Conservation (phyloP, 768 basidiomycete genomes). For the Paxillus involutus region DNA sequence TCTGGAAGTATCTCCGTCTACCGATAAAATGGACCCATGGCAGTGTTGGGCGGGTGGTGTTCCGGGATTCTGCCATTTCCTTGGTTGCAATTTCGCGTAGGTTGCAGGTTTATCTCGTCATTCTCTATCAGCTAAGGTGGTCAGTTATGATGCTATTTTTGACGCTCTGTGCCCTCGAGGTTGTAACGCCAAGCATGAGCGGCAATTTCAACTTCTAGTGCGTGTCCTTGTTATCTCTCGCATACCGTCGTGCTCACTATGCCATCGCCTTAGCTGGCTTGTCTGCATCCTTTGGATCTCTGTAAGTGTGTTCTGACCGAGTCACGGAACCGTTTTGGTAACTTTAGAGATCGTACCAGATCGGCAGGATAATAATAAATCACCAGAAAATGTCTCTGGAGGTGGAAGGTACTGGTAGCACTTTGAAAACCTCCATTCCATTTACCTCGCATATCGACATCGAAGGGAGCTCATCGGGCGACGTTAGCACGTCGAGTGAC, state of each 20-base stretch:
- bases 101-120: background rate
- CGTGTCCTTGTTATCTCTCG: slow-evolving; percentile 1
- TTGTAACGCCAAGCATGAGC: slow-evolving; percentile 11
- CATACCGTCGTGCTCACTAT: background rate
- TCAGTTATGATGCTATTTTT: slow-evolving; percentile 19
- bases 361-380: slow-evolving; percentile 16
- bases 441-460: slow-evolving; percentile 17
- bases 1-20: slow-evolving; percentile 16
- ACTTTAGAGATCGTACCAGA: background rate
- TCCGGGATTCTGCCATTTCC: slow-evolving; percentile 17
- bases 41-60: slow-evolving; percentile 4
- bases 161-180: slow-evolving; percentile 11
- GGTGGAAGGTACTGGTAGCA: background rate
- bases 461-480: background rate
- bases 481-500: background rate
- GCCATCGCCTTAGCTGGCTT: slow-evolving; percentile 15
- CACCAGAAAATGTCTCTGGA: slow-evolving; percentile 6
- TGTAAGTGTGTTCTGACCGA: slow-evolving; percentile 5
- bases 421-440: background rate
- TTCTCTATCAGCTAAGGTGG: background rate
- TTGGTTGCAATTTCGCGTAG: slow-evolving; percentile 12
- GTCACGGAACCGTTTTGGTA: background rate
- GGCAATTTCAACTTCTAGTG: slow-evolving; percentile 23
- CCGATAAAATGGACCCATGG: slow-evolving; percentile 8
- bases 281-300: slow-evolving; percentile 16